These are phyloP conservation scores for Huntiella abstrusa DNA, from an alignment of 2,329 filamentous ascomycete species.

Conservation along the genomic window DNA sequence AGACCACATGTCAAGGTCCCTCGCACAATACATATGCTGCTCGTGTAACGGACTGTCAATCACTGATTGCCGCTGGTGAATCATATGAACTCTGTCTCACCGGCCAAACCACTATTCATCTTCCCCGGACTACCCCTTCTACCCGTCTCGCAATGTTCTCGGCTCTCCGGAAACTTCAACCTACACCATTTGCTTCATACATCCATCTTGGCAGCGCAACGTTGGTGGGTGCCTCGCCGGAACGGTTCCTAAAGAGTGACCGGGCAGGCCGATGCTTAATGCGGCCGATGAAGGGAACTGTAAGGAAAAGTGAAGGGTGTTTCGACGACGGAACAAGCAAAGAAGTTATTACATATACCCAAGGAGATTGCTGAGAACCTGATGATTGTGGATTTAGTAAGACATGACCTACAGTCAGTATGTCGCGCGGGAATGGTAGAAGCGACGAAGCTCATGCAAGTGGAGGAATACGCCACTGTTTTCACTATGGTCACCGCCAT, in stretches of 20 bases:
- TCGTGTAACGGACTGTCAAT: slow-evolving; percentile 51
- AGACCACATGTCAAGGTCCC: slow-evolving; percentile 18
- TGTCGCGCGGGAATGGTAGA: slow-evolving; percentile 54
- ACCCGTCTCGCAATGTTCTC: slow-evolving; percentile 54
- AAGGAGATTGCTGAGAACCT: slow-evolving; percentile 93
- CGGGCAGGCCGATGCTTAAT: slow-evolving; percentile 47
- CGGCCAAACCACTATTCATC: slow-evolving; percentile 47
- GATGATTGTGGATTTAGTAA: slow-evolving; percentile 95
- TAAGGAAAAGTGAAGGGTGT: slow-evolving; percentile 52
- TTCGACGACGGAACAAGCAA: slow-evolving; percentile 52
- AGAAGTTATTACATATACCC: slow-evolving; percentile 51
- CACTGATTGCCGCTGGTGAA: slow-evolving; percentile 54
- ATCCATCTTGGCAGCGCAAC: slow-evolving; percentile 50
- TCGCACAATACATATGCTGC: slow-evolving; percentile 36
- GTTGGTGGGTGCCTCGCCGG: slow-evolving; percentile 67
- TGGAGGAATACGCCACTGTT: slow-evolving; percentile 81
- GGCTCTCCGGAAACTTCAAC: slow-evolving; percentile 49
- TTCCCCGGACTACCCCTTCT: slow-evolving; percentile 16
- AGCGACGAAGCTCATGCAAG: slow-evolving; percentile 61
- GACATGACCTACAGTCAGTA: slow-evolving; percentile 78
- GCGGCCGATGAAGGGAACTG: slow-evolving; percentile 90
- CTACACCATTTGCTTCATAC: slow-evolving; percentile 72
- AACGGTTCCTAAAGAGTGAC: slow-evolving; percentile 56
- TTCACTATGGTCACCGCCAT: slow-evolving; percentile 85
- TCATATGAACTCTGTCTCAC: slow-evolving; percentile 79